Conservation (phyloP, 2,329 filamentous ascomycete genomes). For the Alternaria ethzedia region DNA sequence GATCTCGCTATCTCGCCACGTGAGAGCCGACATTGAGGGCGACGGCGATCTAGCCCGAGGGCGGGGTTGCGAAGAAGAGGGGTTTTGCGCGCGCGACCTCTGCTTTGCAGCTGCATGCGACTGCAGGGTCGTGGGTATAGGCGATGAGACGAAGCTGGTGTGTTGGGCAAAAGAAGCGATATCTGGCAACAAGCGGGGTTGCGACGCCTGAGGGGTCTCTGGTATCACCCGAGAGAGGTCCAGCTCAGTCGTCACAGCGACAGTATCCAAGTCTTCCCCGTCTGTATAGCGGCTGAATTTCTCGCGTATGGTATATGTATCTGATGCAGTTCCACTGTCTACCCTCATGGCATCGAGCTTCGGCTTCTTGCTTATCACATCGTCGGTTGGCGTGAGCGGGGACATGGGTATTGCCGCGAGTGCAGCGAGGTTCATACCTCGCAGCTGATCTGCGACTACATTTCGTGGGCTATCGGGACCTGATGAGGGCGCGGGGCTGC, state of each 20-base stretch:
- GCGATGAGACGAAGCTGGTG: conserved; percentile 32
- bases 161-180: conserved; percentile 39
- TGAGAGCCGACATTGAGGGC: conserved; percentile 46
- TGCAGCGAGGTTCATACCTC: conserved; percentile 38
- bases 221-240: conserved; percentile 29
- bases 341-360: conserved; percentile 38
- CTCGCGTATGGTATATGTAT: conserved; percentile 12
- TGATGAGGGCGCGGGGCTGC: conserved; percentile 29
- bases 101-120: conserved; percentile 5
- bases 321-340: conserved; percentile 24
- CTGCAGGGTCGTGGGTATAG: conserved; percentile 9
- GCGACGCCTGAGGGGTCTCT: conserved; percentile 40
- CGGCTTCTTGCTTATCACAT: conserved; percentile 45
- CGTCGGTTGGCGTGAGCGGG: conserved; percentile 44
- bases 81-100: conserved; percentile 6
- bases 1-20: conserved; percentile 68
- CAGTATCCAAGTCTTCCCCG: conserved; percentile 7
- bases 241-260: conserved; percentile 2
- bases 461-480: conserved; percentile 43
- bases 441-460: conserved; percentile 46
- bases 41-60: conserved; percentile 37
- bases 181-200: conserved; percentile 44
- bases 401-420: conserved; percentile 40
- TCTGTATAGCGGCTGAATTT: conserved; percentile 1
- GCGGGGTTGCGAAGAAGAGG: conserved; percentile 22